Evolutionary conservation across 192 early-diverging fungal species (phyloP).

Genomic region (Coemansia sp.): DNA sequence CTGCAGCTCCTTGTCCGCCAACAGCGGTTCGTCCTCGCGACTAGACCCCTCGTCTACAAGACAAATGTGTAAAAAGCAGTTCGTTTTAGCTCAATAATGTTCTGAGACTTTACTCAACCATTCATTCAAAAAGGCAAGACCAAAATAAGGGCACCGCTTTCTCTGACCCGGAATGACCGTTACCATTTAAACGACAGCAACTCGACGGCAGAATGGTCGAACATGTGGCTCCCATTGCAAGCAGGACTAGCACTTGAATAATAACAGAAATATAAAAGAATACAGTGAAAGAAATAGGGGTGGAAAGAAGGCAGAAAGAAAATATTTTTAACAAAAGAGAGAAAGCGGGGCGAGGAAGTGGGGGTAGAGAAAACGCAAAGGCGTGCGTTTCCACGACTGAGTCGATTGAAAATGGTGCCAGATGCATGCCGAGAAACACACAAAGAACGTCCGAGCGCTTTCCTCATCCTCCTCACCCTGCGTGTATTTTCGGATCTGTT

Average conservation of each 20-base stretch:
- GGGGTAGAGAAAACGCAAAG: not conserved
- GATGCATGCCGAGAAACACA: not conserved
- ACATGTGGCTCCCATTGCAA: slow-evolving; percentile 38
- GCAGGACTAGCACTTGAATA: not conserved
- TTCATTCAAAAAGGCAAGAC: too few species aligned
- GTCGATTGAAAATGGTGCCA: not conserved
- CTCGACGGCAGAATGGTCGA: slow-evolving; percentile 27
- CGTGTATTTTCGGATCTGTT: too few species aligned
- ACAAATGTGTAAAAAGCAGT: not conserved
- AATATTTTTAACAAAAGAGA: not conserved
- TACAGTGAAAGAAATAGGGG: slow-evolving; percentile 10
- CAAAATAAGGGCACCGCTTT: too few species aligned
- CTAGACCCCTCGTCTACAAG: slow-evolving; percentile 39
- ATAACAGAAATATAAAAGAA: slow-evolving; percentile 4
- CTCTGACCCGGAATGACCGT: not conserved
- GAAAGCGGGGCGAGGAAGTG: not conserved
- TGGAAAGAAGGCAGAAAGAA: not conserved
- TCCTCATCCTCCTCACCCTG: not conserved
- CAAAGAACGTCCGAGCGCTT: not conserved
- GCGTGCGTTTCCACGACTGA: not conserved
- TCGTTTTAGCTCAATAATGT: not conserved
- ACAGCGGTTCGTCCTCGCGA: slow-evolving; percentile 48
- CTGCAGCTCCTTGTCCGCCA: slow-evolving; percentile 49
- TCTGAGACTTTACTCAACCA: not conserved
- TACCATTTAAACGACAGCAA: slow-evolving; percentile 33